Base-by-base conservation (phyloP, 139 green algal species). In the Chlamydomonas applanata region DNA sequence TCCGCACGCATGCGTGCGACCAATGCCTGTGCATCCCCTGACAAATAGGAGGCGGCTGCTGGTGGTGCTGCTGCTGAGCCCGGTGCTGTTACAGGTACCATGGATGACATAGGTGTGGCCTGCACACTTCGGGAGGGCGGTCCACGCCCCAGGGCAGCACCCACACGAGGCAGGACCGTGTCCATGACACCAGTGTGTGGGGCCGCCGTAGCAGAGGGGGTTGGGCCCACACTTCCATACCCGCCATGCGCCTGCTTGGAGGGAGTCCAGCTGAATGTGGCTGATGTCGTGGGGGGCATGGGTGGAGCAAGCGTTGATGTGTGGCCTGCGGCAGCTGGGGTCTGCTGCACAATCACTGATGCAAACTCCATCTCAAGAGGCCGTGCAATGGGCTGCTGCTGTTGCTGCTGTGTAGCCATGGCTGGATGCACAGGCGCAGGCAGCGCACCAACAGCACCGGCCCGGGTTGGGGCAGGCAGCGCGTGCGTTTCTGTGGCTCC, bases 351-450 rank as follows among this genome's bases (percentile, higher is more conserved):
- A 5, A 36, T 60, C 25, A 60, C 72, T 22, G 9, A 22, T 13
- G 72, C 72, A 24, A 77, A 71, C 30, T 74, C 64, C 5, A 25
- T 57, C 69, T 73, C 59, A 29, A 73, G 46, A 24, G 69, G 69
- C 11, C 69, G 52, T 30, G 69, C 69, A 17, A 75, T 24, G 29
- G 59, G 53, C 14, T 30, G 59, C 11, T 19, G 59, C 11, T 40
- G 44, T 20, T 20, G 44, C 5, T 46, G 29, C 20, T 20, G 25
- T 17, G 11, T 46, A 4, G 36, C 29, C 60, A n/a, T n/a, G n/a
- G n/a, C n/a, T n/a, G n/a, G n/a, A n/a, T n/a, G n/a, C 60, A 68
- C n/a, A 17, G 19, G 30, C 60, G 11, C 16, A 68, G 29, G 60
- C 20, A n/a, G 17, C 5, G 54, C 5, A 22, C 54, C 29, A 22